Evolutionary conservation across 2,329 filamentous ascomycete genomes (phyloP), one percentile per base, ranked within the genome.

Genomic region (Sporothrix protearum): DNA sequence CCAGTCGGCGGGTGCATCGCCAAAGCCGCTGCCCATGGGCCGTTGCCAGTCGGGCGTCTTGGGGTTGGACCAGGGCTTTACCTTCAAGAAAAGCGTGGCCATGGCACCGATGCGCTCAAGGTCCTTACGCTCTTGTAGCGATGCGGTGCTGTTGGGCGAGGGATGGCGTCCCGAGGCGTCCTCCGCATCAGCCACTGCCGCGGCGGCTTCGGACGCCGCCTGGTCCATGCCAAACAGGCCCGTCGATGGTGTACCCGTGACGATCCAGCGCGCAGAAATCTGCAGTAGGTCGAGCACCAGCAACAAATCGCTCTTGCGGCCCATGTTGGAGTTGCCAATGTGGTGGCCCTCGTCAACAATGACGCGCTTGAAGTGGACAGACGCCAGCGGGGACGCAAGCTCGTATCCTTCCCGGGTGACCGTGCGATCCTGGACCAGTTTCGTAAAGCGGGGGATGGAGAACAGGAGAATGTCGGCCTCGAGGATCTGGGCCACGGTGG

Each of bases 281-380:
- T 85, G 81, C n/a, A 91, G 78, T 14, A 78, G 78, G 22, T 89
- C 85, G 1, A 90, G 79, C 1, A 84, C 82, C 2, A 82, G 77
- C 25, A 87, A 81, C 5, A 89, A 76, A 53, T 86, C 83, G 59
- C 88, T 93, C 75, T 84, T 88, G 68, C 83, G 83, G 10, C 83
- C 82, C 6, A 80, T 79, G 2, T 81, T 85, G 0, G 87, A 87
- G 49, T 92, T 91, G 0, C 93, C 92, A 72, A 97, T 89, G 72
- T 87, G 91, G 78, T 97, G 94, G 0, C 95, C 95, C 83, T 97
- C 95, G 75, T 98, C 95, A 22, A 97, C 91, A 61, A 98, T 94
- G 63, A 96, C 90, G 1, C 95, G 87, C 76, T 97, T 90, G 86
- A 95, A 97, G 76, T 93, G 93, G 3, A 97, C 80, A 8, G 87